Conservation (phyloP, 164 flowering plant species). For the Chimonanthus praecox region DNA sequence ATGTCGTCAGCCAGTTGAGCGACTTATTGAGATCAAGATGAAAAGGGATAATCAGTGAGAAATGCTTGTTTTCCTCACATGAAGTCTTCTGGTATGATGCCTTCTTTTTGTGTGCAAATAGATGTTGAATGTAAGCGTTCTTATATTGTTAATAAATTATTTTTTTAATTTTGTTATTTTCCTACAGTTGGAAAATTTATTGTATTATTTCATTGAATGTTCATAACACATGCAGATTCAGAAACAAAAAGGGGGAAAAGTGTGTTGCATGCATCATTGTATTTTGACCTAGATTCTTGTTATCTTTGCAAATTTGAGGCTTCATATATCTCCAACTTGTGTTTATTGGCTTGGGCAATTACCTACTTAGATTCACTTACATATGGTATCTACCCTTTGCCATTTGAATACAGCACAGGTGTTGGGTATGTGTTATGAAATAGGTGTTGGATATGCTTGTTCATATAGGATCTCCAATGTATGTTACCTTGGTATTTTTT, state of each 20-base stretch:
- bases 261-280: neutral
- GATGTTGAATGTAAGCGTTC: neutral
- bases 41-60: constrained; percentile 16
- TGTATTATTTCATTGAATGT: neutral
- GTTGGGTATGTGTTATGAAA: neutral
- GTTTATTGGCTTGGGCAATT: neutral
- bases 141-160: neutral
- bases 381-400: neutral
- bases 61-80: neutral
- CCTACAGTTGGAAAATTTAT: neutral
- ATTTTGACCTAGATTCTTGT: neutral
- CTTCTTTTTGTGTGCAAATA: constrained; percentile 1
- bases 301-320: neutral
- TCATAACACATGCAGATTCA: neutral
- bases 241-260: neutral
- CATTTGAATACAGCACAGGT: neutral
- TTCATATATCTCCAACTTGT: neutral
- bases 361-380: neutral
- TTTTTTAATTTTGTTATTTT: neutral
- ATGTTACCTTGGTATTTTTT: neutral
- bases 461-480: neutral
- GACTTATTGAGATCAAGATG: constrained; percentile 70
- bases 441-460: neutral
- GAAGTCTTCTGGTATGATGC: neutral
- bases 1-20: constrained; percentile 74